Conservation (phyloP, 1,139 yeast species). For the Insectozyma bohioensis region DNA sequence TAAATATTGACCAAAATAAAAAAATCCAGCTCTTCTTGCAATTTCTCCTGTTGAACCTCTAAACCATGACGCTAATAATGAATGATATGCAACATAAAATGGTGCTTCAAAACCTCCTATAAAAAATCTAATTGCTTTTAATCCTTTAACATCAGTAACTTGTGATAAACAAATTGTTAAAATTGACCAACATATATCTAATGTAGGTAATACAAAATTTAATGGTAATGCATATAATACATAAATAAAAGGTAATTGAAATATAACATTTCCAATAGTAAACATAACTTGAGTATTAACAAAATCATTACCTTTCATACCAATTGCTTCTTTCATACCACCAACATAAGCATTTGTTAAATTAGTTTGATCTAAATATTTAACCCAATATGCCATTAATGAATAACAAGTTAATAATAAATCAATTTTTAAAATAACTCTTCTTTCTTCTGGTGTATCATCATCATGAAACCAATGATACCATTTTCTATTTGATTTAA, state of each 20-base stretch:
- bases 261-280: slow-evolving; percentile 57
- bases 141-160: slow-evolving; percentile 45
- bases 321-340: slow-evolving; percentile 57
- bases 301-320: slow-evolving; percentile 66
- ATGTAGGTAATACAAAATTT: slow-evolving; percentile 53
- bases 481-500: slow-evolving; percentile 49
- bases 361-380: slow-evolving; percentile 62
- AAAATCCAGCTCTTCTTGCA: slow-evolving; percentile 59
- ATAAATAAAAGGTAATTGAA: slow-evolving; percentile 52
- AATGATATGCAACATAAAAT: slow-evolving; percentile 58
- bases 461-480: slow-evolving; percentile 63
- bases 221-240: slow-evolving; percentile 50
- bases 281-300: slow-evolving; percentile 60
- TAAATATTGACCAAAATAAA: slow-evolving; percentile 58
- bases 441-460: slow-evolving; percentile 56
- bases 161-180: slow-evolving; percentile 57
- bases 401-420: slow-evolving; percentile 58
- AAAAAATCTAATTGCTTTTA: slow-evolving; percentile 58
- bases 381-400: slow-evolving; percentile 68
- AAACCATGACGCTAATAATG: slow-evolving; percentile 63
- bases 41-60: slow-evolving; percentile 50
- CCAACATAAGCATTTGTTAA: slow-evolving; percentile 70
- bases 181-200: slow-evolving; percentile 67
- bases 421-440: slow-evolving; percentile 60
- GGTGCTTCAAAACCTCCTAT: slow-evolving; percentile 66